These are phyloP conservation scores for Calonectria pteridis DNA, from an alignment of 2,329 filamentous ascomycete species.

Conservation along the genomic window DNA sequence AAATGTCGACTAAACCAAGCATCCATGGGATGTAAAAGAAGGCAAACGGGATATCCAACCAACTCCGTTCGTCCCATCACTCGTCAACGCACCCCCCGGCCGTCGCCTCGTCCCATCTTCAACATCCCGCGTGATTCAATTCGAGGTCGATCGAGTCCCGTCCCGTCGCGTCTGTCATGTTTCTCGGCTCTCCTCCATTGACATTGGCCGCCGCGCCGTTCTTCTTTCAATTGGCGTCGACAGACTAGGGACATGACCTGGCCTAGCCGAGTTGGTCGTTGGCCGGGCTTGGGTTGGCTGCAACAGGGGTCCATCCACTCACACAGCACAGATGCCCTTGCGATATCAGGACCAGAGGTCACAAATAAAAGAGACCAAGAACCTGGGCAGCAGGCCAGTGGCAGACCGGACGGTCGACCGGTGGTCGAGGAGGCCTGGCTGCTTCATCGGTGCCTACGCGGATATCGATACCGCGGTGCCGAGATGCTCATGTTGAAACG, in stretches of 20 bases:
- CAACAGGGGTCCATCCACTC: slow-evolving; percentile 2
- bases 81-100: background rate
- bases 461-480: background rate
- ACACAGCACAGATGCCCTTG: background rate
- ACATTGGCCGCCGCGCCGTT: slow-evolving; percentile 29
- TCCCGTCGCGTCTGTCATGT: slow-evolving; percentile 18
- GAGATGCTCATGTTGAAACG: background rate
- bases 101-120: background rate
- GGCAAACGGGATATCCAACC: slow-evolving; percentile 19
- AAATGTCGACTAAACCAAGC: background rate
- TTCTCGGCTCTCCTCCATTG: slow-evolving; percentile 25
- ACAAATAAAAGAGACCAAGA: background rate
- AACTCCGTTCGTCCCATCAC: background rate
- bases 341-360: background rate
- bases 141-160: slow-evolving; percentile 21
- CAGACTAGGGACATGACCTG: slow-evolving; percentile 25
- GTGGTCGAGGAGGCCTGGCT: background rate
- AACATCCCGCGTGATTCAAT: slow-evolving; percentile 15
- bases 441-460: background rate
- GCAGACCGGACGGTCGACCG: background rate
- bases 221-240: slow-evolving; percentile 39
- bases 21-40: background rate
- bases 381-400: background rate
- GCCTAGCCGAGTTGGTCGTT: slow-evolving; percentile 27
- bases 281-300: background rate